Evolutionary conservation across 306 rosid species (phyloP), one percentile per base, ranked within the genome.

Genomic region (Ammopiptanthus mongolicus): DNA sequence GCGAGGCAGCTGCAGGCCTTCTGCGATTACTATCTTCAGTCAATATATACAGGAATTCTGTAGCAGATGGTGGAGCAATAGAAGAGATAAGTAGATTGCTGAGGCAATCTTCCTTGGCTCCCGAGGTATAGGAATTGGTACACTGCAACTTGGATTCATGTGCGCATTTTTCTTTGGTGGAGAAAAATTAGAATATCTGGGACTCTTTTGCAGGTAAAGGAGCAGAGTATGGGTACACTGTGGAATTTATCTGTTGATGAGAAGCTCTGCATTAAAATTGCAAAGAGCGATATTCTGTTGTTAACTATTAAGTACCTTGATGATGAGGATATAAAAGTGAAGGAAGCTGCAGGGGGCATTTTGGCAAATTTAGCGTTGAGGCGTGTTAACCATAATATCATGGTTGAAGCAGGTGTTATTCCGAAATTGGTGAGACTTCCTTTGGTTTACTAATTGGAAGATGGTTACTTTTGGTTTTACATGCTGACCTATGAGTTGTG

Each of bases 1-100:
- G 94, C 67, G 97, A 94, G 89, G 98, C 96, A 39, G 96, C 98
- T 74, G 93, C 96, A 17, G 98, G 98, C 69, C 97, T 94, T 83
- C 68, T 93, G 52, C 85, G 96, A 21, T 87, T 91, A 47, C 71
- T 91, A 10, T 90, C 97, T 70, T 70, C 87, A 17, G 76, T 94
- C 62, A 87, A 94, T 78, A 11, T 74, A 36, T 91, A 89, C 84
- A 81, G 88, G 84, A 87, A 89, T 74, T 73, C 78, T 53, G 90
- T 93, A 15, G 94, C 96, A 46, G 84, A 83, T 15, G 87, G 97
- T 86, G 98, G 97, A 74, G 97, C 97, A 29, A 76, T 89, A 82
- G 97, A 93, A 86, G 97, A 93, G 90, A 83, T 93, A 51, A 83
- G 73, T 39, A 88, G 90, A 73, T 79, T 93, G 87, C 88, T 93